Percentiles rank a stretch among this genome's conserved stretches.
These are phyloP conservation scores for Chalaropsis thielavioides DNA, from an alignment of 2,329 filamentous ascomycete genomes.

Conservation along the genomic window DNA sequence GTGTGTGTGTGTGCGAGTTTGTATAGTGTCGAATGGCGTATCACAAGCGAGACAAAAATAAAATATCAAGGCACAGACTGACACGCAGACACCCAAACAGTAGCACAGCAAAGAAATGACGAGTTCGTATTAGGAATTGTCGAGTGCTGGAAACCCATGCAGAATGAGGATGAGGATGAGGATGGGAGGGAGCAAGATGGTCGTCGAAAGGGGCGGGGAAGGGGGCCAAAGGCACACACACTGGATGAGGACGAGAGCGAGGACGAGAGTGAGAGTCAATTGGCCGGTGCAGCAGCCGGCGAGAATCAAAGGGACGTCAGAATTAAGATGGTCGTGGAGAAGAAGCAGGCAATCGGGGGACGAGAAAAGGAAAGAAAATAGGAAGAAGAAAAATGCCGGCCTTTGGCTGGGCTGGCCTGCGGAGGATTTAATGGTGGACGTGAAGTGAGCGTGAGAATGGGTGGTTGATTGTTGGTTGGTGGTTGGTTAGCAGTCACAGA, in stretches of 20 bases:
- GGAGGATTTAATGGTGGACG: no score
- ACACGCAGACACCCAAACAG: no score
- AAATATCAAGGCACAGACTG: no score
- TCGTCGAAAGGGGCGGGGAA: constrained; percentile 3
- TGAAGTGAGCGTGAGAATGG: no score
- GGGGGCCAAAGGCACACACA: neutral
- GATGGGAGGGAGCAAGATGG: neutral
- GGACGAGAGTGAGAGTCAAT: neutral
- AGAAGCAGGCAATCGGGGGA: neutral
- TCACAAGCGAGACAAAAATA: no score
- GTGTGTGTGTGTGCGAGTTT: neutral
- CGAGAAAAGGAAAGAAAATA: neutral
- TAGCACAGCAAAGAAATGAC: no score
- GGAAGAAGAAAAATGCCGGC: no score
- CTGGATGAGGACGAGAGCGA: neutral
- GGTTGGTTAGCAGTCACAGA: neutral
- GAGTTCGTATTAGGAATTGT: neutral
- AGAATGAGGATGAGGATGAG: neutral
- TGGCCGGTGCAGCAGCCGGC: neutral
- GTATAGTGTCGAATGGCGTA: no score
- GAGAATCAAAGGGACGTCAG: neutral
- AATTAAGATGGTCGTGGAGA: no score
- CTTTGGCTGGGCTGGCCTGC: no score
- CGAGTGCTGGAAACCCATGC: neutral
- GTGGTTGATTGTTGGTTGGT: neutral